These are phyloP conservation scores for Suillus subalutaceus DNA, from an alignment of 768 basidiomycete species.

Conservation along the genomic window DNA sequence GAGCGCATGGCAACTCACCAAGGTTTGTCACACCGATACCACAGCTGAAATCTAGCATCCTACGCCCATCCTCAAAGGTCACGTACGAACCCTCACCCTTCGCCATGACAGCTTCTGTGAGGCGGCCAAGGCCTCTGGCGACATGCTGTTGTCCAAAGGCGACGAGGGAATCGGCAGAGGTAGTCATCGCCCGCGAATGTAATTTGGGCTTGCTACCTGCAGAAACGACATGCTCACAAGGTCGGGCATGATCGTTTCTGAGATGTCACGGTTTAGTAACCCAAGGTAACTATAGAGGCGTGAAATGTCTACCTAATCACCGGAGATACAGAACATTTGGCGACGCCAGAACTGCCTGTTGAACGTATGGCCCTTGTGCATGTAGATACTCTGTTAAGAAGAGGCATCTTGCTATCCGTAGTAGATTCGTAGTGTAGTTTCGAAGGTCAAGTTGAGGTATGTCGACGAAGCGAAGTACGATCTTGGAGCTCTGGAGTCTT, in stretches of 20 bases:
- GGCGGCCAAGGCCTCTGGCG: constrained; percentile 45
- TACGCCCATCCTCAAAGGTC: constrained; percentile 69
- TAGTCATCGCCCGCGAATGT: constrained; percentile 22
- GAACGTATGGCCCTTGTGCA: constrained; percentile 9
- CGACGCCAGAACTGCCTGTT: not conserved
- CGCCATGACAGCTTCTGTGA: constrained; percentile 57
- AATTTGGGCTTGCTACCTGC: not conserved
- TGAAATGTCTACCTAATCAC: not conserved
- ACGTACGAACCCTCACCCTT: constrained; percentile 78
- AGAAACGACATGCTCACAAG: not conserved
- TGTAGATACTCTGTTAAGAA: constrained; percentile 9
- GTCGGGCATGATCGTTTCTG: constrained; percentile 1
- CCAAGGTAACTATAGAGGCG: not conserved
- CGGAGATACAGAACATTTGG: not conserved
- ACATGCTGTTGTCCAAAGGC: constrained; percentile 47
- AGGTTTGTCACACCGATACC: constrained; percentile 89
- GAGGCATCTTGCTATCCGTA: not conserved
- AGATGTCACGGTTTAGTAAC: not conserved
- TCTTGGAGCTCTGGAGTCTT: not conserved
- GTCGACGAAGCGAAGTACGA: not conserved
- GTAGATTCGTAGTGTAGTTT: not conserved
- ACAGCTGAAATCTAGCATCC: constrained; percentile 81
- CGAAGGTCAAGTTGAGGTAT: constrained; percentile 3
- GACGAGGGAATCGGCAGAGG: constrained; percentile 28
- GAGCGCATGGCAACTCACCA: constrained; percentile 45